A percentile compares a stretch with the other conserved stretches of the same genome.
Conservation (phyloP, 306 rosid species). For the Crotalaria pallida region DNA sequence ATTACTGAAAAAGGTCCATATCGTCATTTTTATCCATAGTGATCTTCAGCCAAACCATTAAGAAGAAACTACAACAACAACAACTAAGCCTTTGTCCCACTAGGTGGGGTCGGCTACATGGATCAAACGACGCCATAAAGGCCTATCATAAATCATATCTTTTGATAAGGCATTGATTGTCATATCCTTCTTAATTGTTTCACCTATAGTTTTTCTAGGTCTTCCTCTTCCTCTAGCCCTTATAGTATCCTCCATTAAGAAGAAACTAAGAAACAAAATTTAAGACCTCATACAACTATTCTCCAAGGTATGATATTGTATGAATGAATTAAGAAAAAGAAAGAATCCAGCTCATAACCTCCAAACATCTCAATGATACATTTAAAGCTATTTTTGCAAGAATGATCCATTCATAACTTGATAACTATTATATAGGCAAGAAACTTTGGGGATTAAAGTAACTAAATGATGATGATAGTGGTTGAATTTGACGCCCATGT, state of each 20-base stretch:
- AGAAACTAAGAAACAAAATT: background rate
- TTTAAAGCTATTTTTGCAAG: background rate
- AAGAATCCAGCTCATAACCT: background rate
- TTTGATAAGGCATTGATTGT: no score
- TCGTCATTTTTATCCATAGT: background rate
- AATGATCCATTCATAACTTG: background rate
- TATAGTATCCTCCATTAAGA: background rate
- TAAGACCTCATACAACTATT: background rate
- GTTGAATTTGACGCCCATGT: background rate
- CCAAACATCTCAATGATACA: slow-evolving; percentile 1
- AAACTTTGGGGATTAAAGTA: background rate
- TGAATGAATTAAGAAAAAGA: background rate
- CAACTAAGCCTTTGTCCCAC: no score
- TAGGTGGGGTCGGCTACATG: no score
- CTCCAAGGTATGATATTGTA: background rate
- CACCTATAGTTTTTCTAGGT: no score
- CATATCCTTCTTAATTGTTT: no score
- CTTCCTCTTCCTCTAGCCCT: no score
- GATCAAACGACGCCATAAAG: no score
- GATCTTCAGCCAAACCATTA: background rate
- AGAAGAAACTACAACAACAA: background rate
- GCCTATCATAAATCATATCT: no score
- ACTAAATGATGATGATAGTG: background rate
- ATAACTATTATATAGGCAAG: background rate
- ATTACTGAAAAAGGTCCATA: background rate